Base-by-base conservation (phyloP, 768 basidiomycete genomes). In the Naganishia antarctica region DNA sequence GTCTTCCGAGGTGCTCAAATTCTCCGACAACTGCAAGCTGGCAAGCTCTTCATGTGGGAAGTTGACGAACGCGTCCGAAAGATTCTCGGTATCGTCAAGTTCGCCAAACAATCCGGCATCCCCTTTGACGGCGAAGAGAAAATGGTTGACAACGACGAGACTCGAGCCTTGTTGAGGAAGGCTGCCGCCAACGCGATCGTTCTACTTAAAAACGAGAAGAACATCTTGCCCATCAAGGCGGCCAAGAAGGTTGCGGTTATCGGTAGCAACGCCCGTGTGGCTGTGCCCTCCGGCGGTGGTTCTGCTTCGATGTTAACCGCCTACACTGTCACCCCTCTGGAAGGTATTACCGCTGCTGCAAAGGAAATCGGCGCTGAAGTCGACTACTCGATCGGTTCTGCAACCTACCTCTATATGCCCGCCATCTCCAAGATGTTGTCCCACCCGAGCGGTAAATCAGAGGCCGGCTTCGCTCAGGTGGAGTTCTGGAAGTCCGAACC, bases 121-220 rank as follows among this genome's bases (percentile, higher is more conserved):
- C 82, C 82, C 11, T 86, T 84, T 73, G 77, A 82, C 69, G 82
- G 76, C 4, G 79, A 78, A n/a, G 84, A 80, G 63, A 74, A 73
- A 32, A 67, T 80, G 68, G 66, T 46, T 74, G 73, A 73, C 44
- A 68, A 64, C 23, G 45, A 57, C 4, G 70, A 70, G 61, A 61
- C 67, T 25, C 67, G 64, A 34, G 76, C 71, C 2, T 81, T 90
- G 53, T 83, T 89, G 82, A 83, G 85, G 46, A 80, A 80, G 57
- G 79, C 87, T n/a, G 88, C 86, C 0, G 82, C 82, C 3, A 82
- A 86, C 71, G 82, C 85, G 0, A 86, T 90, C 65, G 88, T 90
- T 23, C 80, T 91, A 31, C 78, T 90, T 61, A 88, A 87, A 80
- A 91, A 90, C 71, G 81, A 85, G 4, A 73, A 76, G 49, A 74